Conservation (phyloP, 2,329 filamentous ascomycete genomes). For the Fusarium pseudonygamai region DNA sequence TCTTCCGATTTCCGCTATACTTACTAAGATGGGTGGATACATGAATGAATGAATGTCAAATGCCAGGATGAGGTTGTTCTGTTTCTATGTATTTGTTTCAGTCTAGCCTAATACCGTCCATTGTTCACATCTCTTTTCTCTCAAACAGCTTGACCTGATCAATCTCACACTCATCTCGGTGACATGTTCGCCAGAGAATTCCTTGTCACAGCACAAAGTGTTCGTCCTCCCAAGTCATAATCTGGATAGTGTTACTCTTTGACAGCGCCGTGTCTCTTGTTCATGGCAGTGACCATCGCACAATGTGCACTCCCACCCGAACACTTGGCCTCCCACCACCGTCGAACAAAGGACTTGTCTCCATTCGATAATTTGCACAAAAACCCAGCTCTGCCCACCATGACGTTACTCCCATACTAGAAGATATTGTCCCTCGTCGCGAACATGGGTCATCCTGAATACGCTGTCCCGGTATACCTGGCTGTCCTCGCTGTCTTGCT, state of each 20-base stretch:
- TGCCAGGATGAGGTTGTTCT: background rate
- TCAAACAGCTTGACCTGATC: background rate
- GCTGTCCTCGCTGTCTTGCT: slow-evolving; percentile 24
- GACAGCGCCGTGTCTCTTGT: slow-evolving; percentile 29
- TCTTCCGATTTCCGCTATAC: slow-evolving; percentile 49
- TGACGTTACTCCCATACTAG: background rate
- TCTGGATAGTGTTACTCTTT: slow-evolving; percentile 28
- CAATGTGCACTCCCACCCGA: slow-evolving; percentile 29
- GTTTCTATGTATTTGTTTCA: slow-evolving; percentile 12
- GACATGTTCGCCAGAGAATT: slow-evolving; percentile 14
- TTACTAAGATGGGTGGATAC: slow-evolving; percentile 35
- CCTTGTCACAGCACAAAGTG: slow-evolving; percentile 14
- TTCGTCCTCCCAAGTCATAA: slow-evolving; percentile 18
- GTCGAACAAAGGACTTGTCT: slow-evolving; percentile 7
- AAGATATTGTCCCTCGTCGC: background rate
- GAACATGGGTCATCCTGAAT: slow-evolving; percentile 32
- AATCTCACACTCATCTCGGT: slow-evolving; percentile 16
- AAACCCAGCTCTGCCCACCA: background rate
- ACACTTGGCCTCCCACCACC: slow-evolving; percentile 9
- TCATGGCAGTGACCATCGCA: slow-evolving; percentile 27
- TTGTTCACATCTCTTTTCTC: slow-evolving; percentile 8
- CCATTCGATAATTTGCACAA: background rate
- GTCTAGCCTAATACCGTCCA: slow-evolving; percentile 6
- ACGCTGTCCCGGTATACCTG: slow-evolving; percentile 33
- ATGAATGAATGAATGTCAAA: background rate